Percentiles rank a stretch among this genome's conserved stretches.
phyloP scores from a whole-genome alignment of 352 stramenopile genomes.

The Halophytophthora polymorphica region DNA sequence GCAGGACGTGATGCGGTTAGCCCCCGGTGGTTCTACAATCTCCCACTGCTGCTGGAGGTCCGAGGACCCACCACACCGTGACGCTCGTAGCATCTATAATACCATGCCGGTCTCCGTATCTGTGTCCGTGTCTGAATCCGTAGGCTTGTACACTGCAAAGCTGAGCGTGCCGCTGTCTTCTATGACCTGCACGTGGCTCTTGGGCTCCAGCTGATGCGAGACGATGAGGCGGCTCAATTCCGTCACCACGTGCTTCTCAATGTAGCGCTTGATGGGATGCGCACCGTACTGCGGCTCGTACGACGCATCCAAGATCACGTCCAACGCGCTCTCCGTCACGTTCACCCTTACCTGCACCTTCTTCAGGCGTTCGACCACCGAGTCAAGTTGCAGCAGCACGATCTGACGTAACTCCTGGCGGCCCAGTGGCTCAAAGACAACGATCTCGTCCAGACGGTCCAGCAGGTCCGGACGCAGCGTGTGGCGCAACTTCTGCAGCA shows the following conservation, averaged over 20 bases:
- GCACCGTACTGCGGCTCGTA: conserved; percentile 95
- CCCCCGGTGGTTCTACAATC: no score
- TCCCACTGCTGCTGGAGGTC: no score
- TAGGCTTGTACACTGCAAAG: conserved; percentile 44
- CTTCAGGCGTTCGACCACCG: conserved; percentile 71
- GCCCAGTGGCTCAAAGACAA: conserved; percentile 95
- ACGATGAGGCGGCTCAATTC: conserved; percentile 76
- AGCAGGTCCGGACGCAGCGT: conserved; percentile 95
- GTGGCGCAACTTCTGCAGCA: conserved; percentile 85
- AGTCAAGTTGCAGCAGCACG: conserved; percentile 91
- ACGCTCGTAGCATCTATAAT: neutral
- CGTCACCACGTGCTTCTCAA: conserved; percentile 94
- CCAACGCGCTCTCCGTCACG: conserved; percentile 76
- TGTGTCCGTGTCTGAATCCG: conserved; percentile 37
- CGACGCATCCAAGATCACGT: conserved; percentile 89
- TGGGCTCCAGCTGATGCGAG: conserved; percentile 44
- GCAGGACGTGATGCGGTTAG: no score
- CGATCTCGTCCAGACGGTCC: conserved; percentile 95
- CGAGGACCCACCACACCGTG: no score
- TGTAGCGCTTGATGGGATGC: conserved; percentile 93
- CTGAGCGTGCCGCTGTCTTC: conserved; percentile 42
- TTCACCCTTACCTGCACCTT: conserved; percentile 69
- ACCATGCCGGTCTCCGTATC: conserved; percentile 13
- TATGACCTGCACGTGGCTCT: conserved; percentile 62
- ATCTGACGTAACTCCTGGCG: conserved; percentile 90